phyloP scores from a whole-genome alignment of 1,284 basidiomycete genomes.

The Trichosporon faecale region DNA sequence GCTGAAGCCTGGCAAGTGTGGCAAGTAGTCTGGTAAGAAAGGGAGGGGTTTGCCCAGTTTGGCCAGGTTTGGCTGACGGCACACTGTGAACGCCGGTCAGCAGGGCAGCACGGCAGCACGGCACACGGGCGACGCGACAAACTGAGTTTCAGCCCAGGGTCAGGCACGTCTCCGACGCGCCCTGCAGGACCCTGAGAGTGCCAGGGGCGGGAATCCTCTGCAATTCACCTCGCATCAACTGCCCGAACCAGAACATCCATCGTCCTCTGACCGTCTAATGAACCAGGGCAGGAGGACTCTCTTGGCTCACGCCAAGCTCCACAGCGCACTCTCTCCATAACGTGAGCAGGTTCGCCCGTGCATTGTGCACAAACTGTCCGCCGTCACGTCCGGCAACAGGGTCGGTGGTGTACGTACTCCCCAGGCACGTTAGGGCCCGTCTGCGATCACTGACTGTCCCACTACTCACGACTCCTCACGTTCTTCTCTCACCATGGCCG shows the following conservation, averaged over 20 bases:
- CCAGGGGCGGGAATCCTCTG: conserved; percentile 6
- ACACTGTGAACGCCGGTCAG: too few species aligned
- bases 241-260: background rate
- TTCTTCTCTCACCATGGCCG: background rate
- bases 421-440: background rate
- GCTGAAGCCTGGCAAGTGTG: too few species aligned
- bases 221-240: background rate
- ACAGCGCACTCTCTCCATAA: too few species aligned
- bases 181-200: background rate
- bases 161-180: background rate
- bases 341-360: background rate
- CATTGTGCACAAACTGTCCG: background rate
- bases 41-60: too few species aligned
- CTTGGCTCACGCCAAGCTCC: background rate
- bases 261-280: background rate
- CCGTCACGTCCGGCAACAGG: background rate
- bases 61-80: background rate
- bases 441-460: background rate
- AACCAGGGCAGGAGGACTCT: background rate
- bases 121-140: background rate
- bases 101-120: too few species aligned
- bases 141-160: conserved; percentile 2
- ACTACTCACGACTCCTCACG: background rate
- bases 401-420: background rate
- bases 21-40: too few species aligned